Conservation (phyloP, 2,329 filamentous ascomycete genomes). For the Pseudogymnoascus sp. region DNA sequence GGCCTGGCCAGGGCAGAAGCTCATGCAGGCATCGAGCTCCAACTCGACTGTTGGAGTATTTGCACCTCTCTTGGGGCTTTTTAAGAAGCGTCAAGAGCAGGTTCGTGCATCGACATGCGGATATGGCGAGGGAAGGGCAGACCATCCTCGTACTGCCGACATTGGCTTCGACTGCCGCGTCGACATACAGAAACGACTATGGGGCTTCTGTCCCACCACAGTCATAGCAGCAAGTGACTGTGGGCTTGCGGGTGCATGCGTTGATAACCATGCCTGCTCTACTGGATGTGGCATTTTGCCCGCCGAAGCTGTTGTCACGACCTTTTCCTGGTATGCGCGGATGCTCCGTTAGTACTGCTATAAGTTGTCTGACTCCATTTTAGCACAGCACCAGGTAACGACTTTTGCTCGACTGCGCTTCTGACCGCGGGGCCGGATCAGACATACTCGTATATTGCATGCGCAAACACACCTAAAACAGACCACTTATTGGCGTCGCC, state of each 20-base stretch:
- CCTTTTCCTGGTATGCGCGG: slow-evolving; percentile 20
- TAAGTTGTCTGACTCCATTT: not conserved
- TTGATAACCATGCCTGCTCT: slow-evolving; percentile 29
- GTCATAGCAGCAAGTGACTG: slow-evolving; percentile 33
- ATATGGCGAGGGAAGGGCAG: slow-evolving; percentile 28
- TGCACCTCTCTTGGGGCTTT: not conserved
- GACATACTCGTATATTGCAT: slow-evolving; percentile 32
- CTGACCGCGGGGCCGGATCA: slow-evolving; percentile 28
- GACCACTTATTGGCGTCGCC: slow-evolving; percentile 10
- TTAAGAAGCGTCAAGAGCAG: not conserved
- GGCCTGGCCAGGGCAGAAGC: not conserved
- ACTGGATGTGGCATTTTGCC: slow-evolving; percentile 30
- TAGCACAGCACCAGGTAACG: slow-evolving; percentile 12
- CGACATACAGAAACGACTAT: slow-evolving; percentile 29
- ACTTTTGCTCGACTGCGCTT: slow-evolving; percentile 31
- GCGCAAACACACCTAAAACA: slow-evolving; percentile 19
- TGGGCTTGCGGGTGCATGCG: slow-evolving; percentile 32
- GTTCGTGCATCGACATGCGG: slow-evolving; percentile 23
- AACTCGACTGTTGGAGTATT: not conserved
- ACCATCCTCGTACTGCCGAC: slow-evolving; percentile 27
- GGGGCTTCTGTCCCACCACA: slow-evolving; percentile 35
- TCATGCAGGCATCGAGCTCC: not conserved
- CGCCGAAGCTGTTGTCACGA: slow-evolving; percentile 22
- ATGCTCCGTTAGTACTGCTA: slow-evolving; percentile 26
- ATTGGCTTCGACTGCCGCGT: slow-evolving; percentile 32